These are phyloP conservation scores for Trebouxia sp. DNA, from an alignment of 139 green algal species.

Conservation along the genomic window DNA sequence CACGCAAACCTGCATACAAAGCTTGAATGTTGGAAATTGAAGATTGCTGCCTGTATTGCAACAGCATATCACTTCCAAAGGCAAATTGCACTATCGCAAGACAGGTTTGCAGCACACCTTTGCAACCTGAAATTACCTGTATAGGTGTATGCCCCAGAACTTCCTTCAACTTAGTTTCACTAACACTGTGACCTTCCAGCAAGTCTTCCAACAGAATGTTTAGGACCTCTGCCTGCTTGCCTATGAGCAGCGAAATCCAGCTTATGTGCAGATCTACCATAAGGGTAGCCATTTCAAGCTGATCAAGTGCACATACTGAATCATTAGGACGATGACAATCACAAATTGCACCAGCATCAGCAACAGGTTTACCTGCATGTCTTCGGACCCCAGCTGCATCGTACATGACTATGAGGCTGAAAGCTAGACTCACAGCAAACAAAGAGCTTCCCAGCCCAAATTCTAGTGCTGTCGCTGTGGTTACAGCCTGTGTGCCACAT, in stretches of 20 bases:
- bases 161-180: slow-evolving; percentile 90
- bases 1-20: slow-evolving; percentile 42
- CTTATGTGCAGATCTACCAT: not conserved
- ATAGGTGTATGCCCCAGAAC: slow-evolving; percentile 93
- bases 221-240: slow-evolving; percentile 92
- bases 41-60: too few species aligned
- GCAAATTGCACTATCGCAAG: not conserved
- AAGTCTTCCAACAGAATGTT: slow-evolving; percentile 87
- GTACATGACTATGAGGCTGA: slow-evolving; percentile 98
- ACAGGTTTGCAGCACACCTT: not conserved
- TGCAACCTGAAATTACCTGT: slow-evolving; percentile 66
- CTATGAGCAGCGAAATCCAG: slow-evolving; percentile 15
- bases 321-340: too few species aligned
- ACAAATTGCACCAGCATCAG: not conserved
- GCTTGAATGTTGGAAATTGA: too few species aligned
- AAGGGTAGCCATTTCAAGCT: too few species aligned
- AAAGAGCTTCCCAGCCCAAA: slow-evolving; percentile 82
- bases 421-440: slow-evolving; percentile 87
- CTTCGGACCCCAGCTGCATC: slow-evolving; percentile 93
- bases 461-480: slow-evolving; percentile 84
- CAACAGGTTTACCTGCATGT: slow-evolving; percentile 78
- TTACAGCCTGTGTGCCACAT: slow-evolving; percentile 67
- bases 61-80: too few species aligned
- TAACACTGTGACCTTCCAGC: slow-evolving; percentile 73
- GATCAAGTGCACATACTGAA: too few species aligned